Percentiles rank a stretch among this genome's conserved stretches.
Conservation (phyloP, 352 stramenopile species). For the Pythium aquatile region DNA sequence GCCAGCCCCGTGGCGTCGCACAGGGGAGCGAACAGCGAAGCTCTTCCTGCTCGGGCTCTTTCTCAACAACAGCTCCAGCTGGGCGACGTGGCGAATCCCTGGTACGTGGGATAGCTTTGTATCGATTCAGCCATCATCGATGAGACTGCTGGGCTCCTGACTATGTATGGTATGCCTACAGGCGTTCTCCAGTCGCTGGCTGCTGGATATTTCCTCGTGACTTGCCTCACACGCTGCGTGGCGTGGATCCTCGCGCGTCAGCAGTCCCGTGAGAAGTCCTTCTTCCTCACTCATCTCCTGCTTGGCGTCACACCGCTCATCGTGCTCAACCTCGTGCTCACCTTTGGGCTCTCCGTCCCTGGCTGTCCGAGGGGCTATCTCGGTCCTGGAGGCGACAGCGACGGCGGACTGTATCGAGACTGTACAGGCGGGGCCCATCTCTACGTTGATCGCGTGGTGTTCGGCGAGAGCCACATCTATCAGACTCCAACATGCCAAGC, state of each 20-base stretch:
- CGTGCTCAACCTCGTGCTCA: constrained; percentile 49
- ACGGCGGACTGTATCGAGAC: constrained; percentile 41
- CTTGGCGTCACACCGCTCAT: constrained; percentile 38
- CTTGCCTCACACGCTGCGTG: constrained; percentile 8
- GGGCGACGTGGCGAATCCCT: constrained; percentile 64
- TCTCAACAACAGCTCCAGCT: constrained; percentile 60
- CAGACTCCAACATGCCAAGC: constrained; percentile 57
- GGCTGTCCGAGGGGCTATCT: constrained; percentile 76
- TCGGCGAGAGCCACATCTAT: constrained; percentile 60
- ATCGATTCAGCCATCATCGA: no score
- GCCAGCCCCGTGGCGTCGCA: constrained; percentile 14
- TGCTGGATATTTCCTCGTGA: constrained; percentile 34
- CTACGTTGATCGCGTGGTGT: constrained; percentile 62
- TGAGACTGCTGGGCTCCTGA: not conserved
- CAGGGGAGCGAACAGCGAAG: constrained; percentile 36
- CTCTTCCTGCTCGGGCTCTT: constrained; percentile 69
- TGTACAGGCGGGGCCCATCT: constrained; percentile 82
- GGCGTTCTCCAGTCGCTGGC: constrained; percentile 75
- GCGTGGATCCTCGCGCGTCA: not conserved
- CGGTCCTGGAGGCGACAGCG: constrained; percentile 55
- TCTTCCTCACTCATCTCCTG: constrained; percentile 28
- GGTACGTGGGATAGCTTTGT: constrained; percentile 22
- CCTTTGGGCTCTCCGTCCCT: constrained; percentile 51
- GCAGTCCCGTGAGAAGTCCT: not conserved
- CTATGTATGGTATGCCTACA: constrained; percentile 5